These are phyloP conservation scores for Globisporangium carolinianum DNA, from an alignment of 352 stramenopile genomes.

Conservation along the genomic window DNA sequence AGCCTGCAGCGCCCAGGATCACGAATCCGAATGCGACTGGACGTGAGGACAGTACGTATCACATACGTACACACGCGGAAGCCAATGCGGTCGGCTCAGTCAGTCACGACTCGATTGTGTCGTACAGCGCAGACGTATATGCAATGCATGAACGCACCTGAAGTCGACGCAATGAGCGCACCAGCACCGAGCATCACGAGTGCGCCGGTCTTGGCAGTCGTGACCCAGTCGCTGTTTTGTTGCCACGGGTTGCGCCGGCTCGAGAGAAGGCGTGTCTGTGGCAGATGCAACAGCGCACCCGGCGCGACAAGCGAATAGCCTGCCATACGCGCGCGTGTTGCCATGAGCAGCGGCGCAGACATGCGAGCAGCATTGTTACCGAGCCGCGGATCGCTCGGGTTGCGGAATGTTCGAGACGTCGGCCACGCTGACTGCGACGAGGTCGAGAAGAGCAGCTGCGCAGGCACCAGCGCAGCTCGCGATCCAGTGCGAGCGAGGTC, in stretches of 20 bases:
- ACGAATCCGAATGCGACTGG: conserved; percentile 68
- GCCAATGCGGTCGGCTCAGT: no score
- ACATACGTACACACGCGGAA: no score
- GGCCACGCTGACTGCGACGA: neutral
- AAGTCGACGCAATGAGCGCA: conserved; percentile 49
- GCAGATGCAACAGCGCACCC: neutral
- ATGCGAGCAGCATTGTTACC: neutral
- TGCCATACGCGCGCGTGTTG: neutral
- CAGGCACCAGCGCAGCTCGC: neutral
- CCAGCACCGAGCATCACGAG: conserved; percentile 52
- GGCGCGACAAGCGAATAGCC: neutral
- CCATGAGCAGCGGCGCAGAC: neutral
- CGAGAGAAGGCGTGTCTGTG: conserved; percentile 28
- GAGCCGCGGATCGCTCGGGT: no score
- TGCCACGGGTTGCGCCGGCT: conserved; percentile 33
- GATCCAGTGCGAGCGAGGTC: neutral
- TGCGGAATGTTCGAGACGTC: neutral
- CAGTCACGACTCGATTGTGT: neutral
- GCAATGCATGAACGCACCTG: conserved; percentile 28
- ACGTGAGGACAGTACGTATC: neutral
- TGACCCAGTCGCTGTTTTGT: conserved; percentile 35
- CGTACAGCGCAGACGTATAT: neutral
- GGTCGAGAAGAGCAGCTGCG: neutral
- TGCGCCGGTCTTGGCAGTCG: conserved; percentile 49
- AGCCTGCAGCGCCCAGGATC: conserved; percentile 56